A percentile compares a stretch with the other conserved stretches of the same genome.
Conservation (phyloP, 176 grass and related monocot species). For the Triticum timopheevii region DNA sequence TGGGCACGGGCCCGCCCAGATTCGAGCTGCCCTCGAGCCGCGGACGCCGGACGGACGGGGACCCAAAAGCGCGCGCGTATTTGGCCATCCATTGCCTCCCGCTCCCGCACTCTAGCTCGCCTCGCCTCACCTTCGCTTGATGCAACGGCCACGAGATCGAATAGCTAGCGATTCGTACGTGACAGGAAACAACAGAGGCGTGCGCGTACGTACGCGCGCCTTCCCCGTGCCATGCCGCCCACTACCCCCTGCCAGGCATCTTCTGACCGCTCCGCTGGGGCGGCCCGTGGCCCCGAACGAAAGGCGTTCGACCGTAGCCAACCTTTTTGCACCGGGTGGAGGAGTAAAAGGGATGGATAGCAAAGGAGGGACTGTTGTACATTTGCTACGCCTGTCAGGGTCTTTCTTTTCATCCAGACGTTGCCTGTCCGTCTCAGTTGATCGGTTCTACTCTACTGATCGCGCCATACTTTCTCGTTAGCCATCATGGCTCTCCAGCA, state of each 20-base stretch:
- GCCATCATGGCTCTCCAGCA: background rate
- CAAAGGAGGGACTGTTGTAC: background rate
- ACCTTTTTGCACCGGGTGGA: background rate
- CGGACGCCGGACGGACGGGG: background rate
- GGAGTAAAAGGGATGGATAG: background rate
- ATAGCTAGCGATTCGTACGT: background rate
- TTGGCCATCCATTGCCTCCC: no score
- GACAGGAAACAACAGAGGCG: background rate
- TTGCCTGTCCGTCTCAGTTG: background rate
- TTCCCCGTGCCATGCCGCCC: background rate
- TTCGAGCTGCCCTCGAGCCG: conserved; percentile 29
- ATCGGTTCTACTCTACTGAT: background rate
- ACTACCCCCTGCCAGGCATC: conserved; percentile 3
- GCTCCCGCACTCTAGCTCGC: no score
- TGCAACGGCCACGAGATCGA: background rate
- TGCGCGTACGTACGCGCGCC: background rate
- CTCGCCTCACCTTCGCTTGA: background rate
- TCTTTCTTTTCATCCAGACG: background rate
- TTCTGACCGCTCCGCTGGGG: background rate
- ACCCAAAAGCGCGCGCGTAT: conserved; percentile 35
- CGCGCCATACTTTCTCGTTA: background rate
- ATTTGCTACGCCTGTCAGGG: background rate
- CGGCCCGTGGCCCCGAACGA: conserved; percentile 11
- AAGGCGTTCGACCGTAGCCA: background rate
- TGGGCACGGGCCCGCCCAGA: conserved; percentile 28